These are phyloP conservation scores for Aspergillus sp. DNA, from an alignment of 2,329 filamentous ascomycete species.

Conservation along the genomic window DNA sequence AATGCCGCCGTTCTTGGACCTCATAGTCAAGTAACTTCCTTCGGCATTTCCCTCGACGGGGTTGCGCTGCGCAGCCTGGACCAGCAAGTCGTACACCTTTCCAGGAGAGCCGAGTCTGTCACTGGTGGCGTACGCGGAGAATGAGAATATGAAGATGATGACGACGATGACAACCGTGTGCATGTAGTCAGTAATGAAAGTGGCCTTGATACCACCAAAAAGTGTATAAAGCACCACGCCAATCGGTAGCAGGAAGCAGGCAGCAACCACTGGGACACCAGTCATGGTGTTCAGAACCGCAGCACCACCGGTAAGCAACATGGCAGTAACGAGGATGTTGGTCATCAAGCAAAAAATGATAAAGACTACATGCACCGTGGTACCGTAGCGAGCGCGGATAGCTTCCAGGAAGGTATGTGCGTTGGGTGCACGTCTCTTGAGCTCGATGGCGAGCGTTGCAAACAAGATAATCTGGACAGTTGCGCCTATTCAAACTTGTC, in stretches of 20 bases:
- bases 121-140: slow-evolving; percentile 76
- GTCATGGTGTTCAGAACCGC: slow-evolving; percentile 72
- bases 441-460: slow-evolving; percentile 83
- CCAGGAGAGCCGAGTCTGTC: slow-evolving; percentile 70
- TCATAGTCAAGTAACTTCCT: slow-evolving; percentile 86
- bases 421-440: slow-evolving; percentile 84
- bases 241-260: slow-evolving; percentile 78
- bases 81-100: slow-evolving; percentile 75
- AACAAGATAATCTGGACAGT: slow-evolving; percentile 88
- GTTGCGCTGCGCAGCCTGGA: slow-evolving; percentile 65
- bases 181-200: slow-evolving; percentile 81
- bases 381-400: slow-evolving; percentile 77
- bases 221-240: slow-evolving; percentile 80
- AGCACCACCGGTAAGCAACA: slow-evolving; percentile 81
- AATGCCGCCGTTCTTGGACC: slow-evolving; percentile 74
- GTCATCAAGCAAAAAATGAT: slow-evolving; percentile 80
- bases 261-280: slow-evolving; percentile 74
- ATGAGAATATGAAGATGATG: slow-evolving; percentile 81
- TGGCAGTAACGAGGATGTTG: slow-evolving; percentile 83
- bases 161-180: slow-evolving; percentile 74
- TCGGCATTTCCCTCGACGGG: slow-evolving; percentile 77
- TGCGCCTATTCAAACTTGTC: slow-evolving; percentile 48
- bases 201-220: slow-evolving; percentile 77
- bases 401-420: slow-evolving; percentile 84
- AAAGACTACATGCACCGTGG: slow-evolving; percentile 71